These are phyloP conservation scores for Coemansia sp. DNA, from an alignment of 192 early-diverging fungal species.

Conservation along the genomic window DNA sequence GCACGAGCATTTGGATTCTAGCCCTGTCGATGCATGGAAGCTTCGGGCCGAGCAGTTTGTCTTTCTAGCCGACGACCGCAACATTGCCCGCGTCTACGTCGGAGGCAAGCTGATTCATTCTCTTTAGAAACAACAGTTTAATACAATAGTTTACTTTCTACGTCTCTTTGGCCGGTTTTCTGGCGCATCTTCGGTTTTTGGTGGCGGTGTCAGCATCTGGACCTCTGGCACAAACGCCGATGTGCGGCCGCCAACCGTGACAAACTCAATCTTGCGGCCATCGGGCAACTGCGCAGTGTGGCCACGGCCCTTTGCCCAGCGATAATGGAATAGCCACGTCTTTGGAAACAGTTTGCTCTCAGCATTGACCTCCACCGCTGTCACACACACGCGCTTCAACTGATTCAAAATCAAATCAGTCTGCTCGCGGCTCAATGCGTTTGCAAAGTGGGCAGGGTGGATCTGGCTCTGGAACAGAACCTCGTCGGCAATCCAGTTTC, in stretches of 20 bases:
- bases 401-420: constrained; percentile 48
- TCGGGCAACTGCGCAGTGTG: constrained; percentile 51
- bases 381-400: constrained; percentile 53
- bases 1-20: neutral
- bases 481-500: constrained; percentile 89
- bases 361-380: constrained; percentile 66
- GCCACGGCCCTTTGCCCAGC: constrained; percentile 67
- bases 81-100: constrained; percentile 80
- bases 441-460: constrained; percentile 63
- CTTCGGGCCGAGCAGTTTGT: constrained; percentile 79
- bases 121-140: neutral
- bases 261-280: constrained; percentile 63
- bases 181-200: neutral
- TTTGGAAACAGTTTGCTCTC: constrained; percentile 65
- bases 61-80: constrained; percentile 87
- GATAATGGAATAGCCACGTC: constrained; percentile 76
- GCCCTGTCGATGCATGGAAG: constrained; percentile 26
- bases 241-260: constrained; percentile 60
- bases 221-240: constrained; percentile 36
- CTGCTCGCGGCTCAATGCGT: constrained; percentile 56
- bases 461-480: constrained; percentile 70
- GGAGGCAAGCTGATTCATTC: constrained; percentile 60
- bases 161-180: neutral
- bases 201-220: neutral
- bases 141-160: neutral